phyloP scores from a whole-genome alignment of 2,329 filamentous ascomycete genomes.

The Cryoendolithus antarcticus region DNA sequence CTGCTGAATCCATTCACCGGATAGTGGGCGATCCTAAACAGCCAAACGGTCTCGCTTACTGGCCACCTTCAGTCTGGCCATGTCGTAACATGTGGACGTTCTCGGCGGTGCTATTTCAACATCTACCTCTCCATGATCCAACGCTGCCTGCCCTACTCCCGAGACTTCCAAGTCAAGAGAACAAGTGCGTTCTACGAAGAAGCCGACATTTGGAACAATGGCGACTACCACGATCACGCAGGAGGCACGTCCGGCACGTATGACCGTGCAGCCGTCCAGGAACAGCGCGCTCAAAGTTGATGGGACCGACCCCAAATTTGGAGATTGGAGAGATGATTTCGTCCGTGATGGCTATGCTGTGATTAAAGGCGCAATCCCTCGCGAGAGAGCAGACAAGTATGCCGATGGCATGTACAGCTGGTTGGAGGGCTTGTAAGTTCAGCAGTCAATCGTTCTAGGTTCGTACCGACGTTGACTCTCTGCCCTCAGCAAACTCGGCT shows the following conservation, averaged over 20 bases:
- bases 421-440: conserved; percentile 23
- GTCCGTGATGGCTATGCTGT: conserved; percentile 33
- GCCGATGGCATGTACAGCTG: conserved; percentile 17
- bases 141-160: background rate
- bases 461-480: conserved; percentile 5
- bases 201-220: background rate
- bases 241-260: conserved; percentile 1
- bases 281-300: conserved; percentile 4
- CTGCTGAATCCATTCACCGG: too few relatives aligned
- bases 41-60: too few relatives aligned
- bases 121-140: conserved; percentile 1
- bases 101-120: conserved; percentile 2
- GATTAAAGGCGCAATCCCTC: conserved; percentile 34
- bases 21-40: too few relatives aligned
- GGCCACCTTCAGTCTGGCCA: background rate
- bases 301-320: conserved; percentile 5
- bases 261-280: conserved; percentile 1
- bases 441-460: conserved; percentile 15
- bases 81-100: conserved; percentile 16
- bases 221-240: conserved; percentile 8
- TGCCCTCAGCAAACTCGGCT: conserved; percentile 22
- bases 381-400: conserved; percentile 28
- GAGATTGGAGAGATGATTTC: conserved; percentile 25
- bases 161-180: too few relatives aligned
- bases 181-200: background rate